These are phyloP conservation scores for Neopestalotiopsis clavispora DNA, from an alignment of 2,329 filamentous ascomycete species.

Conservation along the genomic window DNA sequence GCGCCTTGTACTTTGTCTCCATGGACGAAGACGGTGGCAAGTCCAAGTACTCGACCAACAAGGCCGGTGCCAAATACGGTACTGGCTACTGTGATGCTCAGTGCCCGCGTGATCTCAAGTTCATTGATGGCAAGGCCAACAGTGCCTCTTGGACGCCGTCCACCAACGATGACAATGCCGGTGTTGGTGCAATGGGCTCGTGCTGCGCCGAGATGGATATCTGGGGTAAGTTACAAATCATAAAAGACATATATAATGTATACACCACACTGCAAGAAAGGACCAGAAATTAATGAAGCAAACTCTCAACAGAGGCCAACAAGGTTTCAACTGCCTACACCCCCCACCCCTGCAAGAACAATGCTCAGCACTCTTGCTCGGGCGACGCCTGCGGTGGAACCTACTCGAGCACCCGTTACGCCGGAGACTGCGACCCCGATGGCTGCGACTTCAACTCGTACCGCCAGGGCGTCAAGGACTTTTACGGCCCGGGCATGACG, in stretches of 20 bases:
- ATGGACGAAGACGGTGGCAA: conserved; percentile 61
- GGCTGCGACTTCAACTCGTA: conserved; percentile 70
- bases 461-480: conserved; percentile 62
- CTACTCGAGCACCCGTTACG: conserved; percentile 55
- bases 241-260: neutral
- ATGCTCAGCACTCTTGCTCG: conserved; percentile 50
- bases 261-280: too few relatives aligned
- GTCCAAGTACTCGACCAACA: conserved; percentile 49
- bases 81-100: conserved; percentile 59
- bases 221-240: conserved; percentile 45
- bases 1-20: conserved; percentile 61
- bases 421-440: conserved; percentile 64
- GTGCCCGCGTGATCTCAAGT: conserved; percentile 53
- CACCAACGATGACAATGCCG: conserved; percentile 53
- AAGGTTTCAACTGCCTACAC: conserved; percentile 62
- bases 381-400: conserved; percentile 51
- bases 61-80: conserved; percentile 57
- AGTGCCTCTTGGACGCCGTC: conserved; percentile 51
- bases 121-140: conserved; percentile 54
- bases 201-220: conserved; percentile 65
- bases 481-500: conserved; percentile 61
- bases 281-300: too few relatives aligned
- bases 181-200: conserved; percentile 52
- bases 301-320: conserved; percentile 52
- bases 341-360: conserved; percentile 60